Evolutionary conservation across 2,329 filamentous ascomycete genomes (phyloP).

Genomic region (Periconia sp.): DNA sequence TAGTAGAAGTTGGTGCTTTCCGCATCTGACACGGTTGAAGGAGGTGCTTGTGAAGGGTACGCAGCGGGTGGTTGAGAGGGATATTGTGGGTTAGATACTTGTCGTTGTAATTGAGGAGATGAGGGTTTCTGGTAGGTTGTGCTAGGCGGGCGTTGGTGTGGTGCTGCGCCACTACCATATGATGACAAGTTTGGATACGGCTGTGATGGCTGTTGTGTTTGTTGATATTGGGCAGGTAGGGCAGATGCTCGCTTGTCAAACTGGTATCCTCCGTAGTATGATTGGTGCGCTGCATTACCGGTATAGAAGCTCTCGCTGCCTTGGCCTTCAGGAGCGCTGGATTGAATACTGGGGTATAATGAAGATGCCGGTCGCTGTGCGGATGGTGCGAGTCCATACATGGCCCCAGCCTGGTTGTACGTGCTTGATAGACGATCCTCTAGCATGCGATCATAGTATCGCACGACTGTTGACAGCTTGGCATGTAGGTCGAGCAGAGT

Average conservation of each 20-base stretch:
- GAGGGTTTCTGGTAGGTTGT: conserved; percentile 37
- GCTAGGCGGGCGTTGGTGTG: conserved; percentile 32
- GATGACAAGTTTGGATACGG: conserved; percentile 40
- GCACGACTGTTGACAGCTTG: conserved; percentile 92
- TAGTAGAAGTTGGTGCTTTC: conserved; percentile 45
- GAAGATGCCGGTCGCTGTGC: conserved; percentile 56
- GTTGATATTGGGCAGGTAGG: conserved; percentile 39
- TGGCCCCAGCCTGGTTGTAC: conserved; percentile 75
- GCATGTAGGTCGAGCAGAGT: conserved; percentile 92
- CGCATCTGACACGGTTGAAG: conserved; percentile 38
- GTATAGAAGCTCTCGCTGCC: conserved; percentile 84
- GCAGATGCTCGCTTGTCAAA: conserved; percentile 42
- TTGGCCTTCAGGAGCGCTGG: conserved; percentile 44
- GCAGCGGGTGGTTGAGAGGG: conserved; percentile 32
- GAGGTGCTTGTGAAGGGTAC: conserved; percentile 44
- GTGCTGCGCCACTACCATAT: conserved; percentile 20
- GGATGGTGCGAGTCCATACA: conserved; percentile 45
- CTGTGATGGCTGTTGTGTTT: conserved; percentile 42
- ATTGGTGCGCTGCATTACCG: conserved; percentile 63
- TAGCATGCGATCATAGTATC: conserved; percentile 97
- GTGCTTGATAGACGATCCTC: conserved; percentile 93
- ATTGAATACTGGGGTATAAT: conserved; percentile 72
- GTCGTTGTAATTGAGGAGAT: conserved; percentile 46
- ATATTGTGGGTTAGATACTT: conserved; percentile 42
- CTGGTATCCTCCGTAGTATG: conserved; percentile 57